These are phyloP conservation scores for Coniferiporia weirii DNA, from an alignment of 1,284 basidiomycete genomes.

Conservation along the genomic window DNA sequence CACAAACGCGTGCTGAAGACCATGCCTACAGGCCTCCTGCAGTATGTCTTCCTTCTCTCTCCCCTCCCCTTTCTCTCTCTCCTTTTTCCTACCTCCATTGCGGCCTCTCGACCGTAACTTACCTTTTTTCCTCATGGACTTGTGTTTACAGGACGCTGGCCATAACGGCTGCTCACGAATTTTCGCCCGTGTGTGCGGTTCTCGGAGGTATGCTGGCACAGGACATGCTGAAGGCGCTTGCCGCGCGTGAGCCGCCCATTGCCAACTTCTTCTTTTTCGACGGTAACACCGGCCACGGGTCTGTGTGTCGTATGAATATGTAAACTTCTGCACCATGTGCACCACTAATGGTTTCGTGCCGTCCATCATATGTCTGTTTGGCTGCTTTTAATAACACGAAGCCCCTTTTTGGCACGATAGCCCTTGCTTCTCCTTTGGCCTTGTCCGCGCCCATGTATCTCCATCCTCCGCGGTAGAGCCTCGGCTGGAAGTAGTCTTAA, in stretches of 20 bases:
- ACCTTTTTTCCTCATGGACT: slow-evolving; percentile 16
- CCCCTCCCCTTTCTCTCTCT: not conserved
- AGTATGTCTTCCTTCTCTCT: slow-evolving; percentile 37
- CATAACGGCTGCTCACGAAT: slow-evolving; percentile 74
- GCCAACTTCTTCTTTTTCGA: slow-evolving; percentile 92
- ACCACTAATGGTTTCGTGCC: not conserved
- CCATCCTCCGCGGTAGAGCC: not conserved
- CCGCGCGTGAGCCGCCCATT: slow-evolving; percentile 86
- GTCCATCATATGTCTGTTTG: not conserved
- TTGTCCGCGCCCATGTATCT: not conserved
- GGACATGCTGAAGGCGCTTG: slow-evolving; percentile 89
- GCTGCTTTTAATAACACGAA: not conserved
- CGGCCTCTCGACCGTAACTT: slow-evolving; percentile 1
- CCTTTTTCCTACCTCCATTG: not conserved
- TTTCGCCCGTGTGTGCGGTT: slow-evolving; percentile 87
- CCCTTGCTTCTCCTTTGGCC: not conserved
- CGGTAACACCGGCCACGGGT: slow-evolving; percentile 72
- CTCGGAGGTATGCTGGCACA: slow-evolving; percentile 93
- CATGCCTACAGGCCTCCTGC: slow-evolving; percentile 51
- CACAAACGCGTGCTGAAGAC: slow-evolving; percentile 59
- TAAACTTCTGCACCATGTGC: slow-evolving; percentile 19
- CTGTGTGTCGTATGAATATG: slow-evolving; percentile 54
- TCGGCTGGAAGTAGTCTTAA: not conserved
- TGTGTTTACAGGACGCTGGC: slow-evolving; percentile 47
- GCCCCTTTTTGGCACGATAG: not conserved